Evolutionary conservation across 495 filamentous ascomycete genomes (phyloP).

Genomic region (Lasiosphaeria miniovina): DNA sequence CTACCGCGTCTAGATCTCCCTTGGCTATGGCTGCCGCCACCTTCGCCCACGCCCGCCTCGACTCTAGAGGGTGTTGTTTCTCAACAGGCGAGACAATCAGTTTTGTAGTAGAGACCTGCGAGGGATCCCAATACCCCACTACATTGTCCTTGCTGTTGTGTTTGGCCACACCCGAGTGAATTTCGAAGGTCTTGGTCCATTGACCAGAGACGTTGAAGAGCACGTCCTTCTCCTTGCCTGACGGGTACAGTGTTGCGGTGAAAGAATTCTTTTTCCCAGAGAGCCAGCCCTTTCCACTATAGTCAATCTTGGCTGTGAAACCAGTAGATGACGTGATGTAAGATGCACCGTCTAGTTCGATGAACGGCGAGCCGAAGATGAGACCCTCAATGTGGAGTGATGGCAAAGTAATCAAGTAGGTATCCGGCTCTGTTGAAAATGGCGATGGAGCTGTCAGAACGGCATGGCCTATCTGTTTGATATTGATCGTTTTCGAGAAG

Average conservation of each 20-base stretch:
- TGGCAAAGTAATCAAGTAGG: slow-evolving; percentile 88
- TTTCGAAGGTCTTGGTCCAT: slow-evolving; percentile 82
- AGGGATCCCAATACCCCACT: slow-evolving; percentile 68
- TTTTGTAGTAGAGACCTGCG: slow-evolving; percentile 57
- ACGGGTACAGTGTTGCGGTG: slow-evolving; percentile 71
- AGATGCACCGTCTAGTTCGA: slow-evolving; percentile 79
- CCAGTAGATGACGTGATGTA: slow-evolving; percentile 84
- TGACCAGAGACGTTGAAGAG: slow-evolving; percentile 86
- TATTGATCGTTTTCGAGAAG: slow-evolving; percentile 86
- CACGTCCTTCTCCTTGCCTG: slow-evolving; percentile 72
- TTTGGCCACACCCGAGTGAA: slow-evolving; percentile 71
- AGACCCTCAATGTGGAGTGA: slow-evolving; percentile 91
- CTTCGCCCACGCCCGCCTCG: slow-evolving; percentile 80
- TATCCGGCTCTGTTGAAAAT: slow-evolving; percentile 54
- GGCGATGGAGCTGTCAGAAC: slow-evolving; percentile 67
- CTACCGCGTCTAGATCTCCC: slow-evolving; percentile 80
- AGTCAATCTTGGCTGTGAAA: slow-evolving; percentile 90
- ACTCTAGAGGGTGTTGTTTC: slow-evolving; percentile 82
- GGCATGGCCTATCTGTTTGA: slow-evolving; percentile 97
- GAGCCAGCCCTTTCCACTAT: slow-evolving; percentile 88
- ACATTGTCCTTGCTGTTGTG: slow-evolving; percentile 45
- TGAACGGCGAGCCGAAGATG: slow-evolving; percentile 84
- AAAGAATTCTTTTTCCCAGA: slow-evolving; percentile 95
- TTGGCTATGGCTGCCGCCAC: slow-evolving; percentile 75
- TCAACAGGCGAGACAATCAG: slow-evolving; percentile 72